phyloP scores from a whole-genome alignment of 192 early-diverging fungal genomes.

The Hyaloraphidium curvatum region DNA sequence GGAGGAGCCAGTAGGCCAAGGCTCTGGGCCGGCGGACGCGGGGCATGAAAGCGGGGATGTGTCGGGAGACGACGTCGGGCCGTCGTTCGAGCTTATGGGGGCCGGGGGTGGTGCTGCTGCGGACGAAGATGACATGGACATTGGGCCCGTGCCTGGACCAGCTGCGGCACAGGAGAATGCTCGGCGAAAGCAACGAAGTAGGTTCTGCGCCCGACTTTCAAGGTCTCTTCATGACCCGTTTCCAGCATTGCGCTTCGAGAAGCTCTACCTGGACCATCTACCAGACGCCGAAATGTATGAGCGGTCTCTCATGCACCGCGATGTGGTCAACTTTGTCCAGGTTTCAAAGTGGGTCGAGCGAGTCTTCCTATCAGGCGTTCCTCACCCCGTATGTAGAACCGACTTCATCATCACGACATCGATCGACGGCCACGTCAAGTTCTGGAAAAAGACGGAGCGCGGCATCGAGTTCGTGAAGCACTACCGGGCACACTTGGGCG shows the following conservation, averaged over 20 bases:
- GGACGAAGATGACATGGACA: slow-evolving; percentile 2
- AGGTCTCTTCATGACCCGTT: not conserved
- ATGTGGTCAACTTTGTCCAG: slow-evolving; percentile 57
- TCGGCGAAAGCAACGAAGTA: too few species aligned
- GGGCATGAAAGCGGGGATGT: too few species aligned
- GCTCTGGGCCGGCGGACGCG: too few species aligned
- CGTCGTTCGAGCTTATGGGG: too few species aligned
- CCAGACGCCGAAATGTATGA: slow-evolving; percentile 87
- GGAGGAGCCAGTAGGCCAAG: too few species aligned
- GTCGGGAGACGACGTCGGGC: too few species aligned
- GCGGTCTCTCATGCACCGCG: slow-evolving; percentile 87
- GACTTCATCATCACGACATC: slow-evolving; percentile 92
- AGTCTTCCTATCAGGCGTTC: not conserved
- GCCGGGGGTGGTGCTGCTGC: too few species aligned
- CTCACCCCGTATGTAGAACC: slow-evolving; percentile 23
- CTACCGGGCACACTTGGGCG: slow-evolving; percentile 69
- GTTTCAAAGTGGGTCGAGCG: slow-evolving; percentile 34
- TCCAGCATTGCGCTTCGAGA: slow-evolving; percentile 28
- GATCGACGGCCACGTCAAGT: slow-evolving; percentile 90
- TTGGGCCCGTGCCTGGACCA: slow-evolving; percentile 1
- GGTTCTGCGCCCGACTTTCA: not conserved
- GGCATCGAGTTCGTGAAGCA: slow-evolving; percentile 99
- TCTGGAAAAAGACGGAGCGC: slow-evolving; percentile 85
- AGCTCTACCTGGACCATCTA: slow-evolving; percentile 54
- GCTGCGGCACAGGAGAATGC: too few species aligned